Evolutionary conservation across 2,329 filamentous ascomycete genomes (phyloP).

Genomic region (Cladosporium sp.): DNA sequence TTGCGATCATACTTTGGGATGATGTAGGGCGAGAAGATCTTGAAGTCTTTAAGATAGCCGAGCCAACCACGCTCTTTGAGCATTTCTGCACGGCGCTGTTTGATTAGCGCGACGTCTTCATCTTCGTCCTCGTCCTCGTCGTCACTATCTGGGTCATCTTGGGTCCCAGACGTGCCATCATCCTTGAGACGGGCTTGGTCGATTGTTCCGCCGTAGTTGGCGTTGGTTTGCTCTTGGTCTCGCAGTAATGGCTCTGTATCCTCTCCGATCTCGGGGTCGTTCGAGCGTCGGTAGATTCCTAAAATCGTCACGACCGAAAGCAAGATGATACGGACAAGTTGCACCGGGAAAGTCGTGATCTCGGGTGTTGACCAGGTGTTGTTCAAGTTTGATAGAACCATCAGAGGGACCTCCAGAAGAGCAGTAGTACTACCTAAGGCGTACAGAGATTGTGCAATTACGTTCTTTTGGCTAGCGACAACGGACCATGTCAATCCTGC

Average conservation of each 20-base stretch:
- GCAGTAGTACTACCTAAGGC: background rate
- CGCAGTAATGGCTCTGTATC: background rate
- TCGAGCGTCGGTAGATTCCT: background rate
- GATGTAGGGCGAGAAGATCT: constrained; percentile 69
- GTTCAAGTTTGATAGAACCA: background rate
- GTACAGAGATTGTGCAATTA: background rate
- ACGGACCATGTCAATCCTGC: constrained; percentile 3
- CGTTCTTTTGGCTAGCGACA: background rate
- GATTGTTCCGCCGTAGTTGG: constrained; percentile 1
- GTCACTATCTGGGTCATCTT: constrained; percentile 20
- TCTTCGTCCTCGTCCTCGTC: constrained; percentile 46
- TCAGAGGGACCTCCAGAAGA: background rate
- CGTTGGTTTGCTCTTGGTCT: background rate
- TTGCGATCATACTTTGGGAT: constrained; percentile 65
- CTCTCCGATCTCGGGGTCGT: background rate
- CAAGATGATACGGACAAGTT: background rate
- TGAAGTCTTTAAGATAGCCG: constrained; percentile 69
- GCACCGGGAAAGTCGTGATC: background rate
- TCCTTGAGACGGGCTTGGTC: background rate
- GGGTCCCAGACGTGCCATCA: background rate
- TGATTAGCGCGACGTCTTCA: constrained; percentile 46
- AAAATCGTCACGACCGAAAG: background rate
- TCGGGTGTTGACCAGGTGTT: background rate
- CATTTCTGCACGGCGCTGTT: constrained; percentile 51
- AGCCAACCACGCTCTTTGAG: constrained; percentile 73